Evolutionary conservation across 345 rosid genomes (phyloP), one percentile per base, ranked within the genome.

Genomic region (Eucalyptus shirleyi): DNA sequence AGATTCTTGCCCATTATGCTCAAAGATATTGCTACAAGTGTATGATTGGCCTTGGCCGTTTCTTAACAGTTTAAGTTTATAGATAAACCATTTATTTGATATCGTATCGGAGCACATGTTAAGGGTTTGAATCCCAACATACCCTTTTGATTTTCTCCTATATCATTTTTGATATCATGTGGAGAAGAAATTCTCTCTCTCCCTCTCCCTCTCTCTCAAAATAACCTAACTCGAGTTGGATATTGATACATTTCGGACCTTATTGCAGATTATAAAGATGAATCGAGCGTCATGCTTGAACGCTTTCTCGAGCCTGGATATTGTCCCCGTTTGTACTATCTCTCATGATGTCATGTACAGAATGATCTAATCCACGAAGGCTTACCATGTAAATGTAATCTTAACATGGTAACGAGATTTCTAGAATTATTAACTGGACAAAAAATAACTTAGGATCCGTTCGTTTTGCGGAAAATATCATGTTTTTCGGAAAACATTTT

Each of bases 381-480:
- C 2, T 12, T 23, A 72, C 82, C 7, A 10, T 18, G 7, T 72
- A 72, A 37, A 72, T 37, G 28, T 34, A 19, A 19, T 72, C 44
- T 37, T 37, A 34, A 69, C 12, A 69, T 8, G 42, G 19, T 32
- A 18, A 67, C 12, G 80, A 9, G 42, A 17, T 69, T 69, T 69
- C 12, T 69, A 17, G 77, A 34, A 69, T 69, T 34, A 69, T 32
- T 18, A 37, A 34, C 4, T 19, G 28, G 28, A 19, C 15, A 37
- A 72, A 37, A 18, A 2, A 37, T 23, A 53, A 53, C 0, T 51
- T 50, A 50, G 3, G 51, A 1, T 50, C 51, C 7, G 3, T 50
- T 50, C 1, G 3, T 50, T 50, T 50, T 0, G 0, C 1, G 18
- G 0, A 50, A 50, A 50, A 50, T 50, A 50, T 50, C 7, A 50